Evolutionary conservation across 2,329 filamentous ascomycete species (phyloP).

Genomic region (Mycosphaerella sp.): DNA sequence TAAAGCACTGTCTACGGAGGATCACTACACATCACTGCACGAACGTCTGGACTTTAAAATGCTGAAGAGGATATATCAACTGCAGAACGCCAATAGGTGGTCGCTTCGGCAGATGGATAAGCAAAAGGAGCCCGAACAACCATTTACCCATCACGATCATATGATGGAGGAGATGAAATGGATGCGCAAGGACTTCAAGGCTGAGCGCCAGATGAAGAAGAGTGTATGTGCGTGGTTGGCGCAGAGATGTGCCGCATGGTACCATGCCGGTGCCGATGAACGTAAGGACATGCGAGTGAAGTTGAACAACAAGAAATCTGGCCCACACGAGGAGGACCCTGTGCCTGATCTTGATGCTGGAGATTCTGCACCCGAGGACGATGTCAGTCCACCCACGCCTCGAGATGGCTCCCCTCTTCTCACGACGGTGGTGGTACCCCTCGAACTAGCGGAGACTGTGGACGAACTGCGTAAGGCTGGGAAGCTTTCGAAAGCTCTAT

Average conservation of each 20-base stretch:
- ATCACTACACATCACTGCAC: slow-evolving; percentile 74
- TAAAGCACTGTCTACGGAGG: slow-evolving; percentile 82
- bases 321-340: slow-evolving; percentile 5
- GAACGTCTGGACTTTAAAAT: slow-evolving; percentile 86
- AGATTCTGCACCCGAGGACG: slow-evolving; percentile 31
- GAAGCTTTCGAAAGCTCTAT: slow-evolving; percentile 27
- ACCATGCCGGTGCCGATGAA: slow-evolving; percentile 58
- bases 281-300: slow-evolving; percentile 64
- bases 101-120: slow-evolving; percentile 83
- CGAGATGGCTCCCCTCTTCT: slow-evolving; percentile 14
- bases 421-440: slow-evolving; percentile 25
- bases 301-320: slow-evolving; percentile 35
- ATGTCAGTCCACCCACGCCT: slow-evolving; percentile 27
- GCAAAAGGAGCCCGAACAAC: slow-evolving; percentile 70
- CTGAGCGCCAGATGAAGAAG: slow-evolving; percentile 92
- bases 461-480: slow-evolving; percentile 25
- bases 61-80: slow-evolving; percentile 75
- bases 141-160: slow-evolving; percentile 76
- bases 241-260: slow-evolving; percentile 76
- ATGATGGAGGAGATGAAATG: slow-evolving; percentile 89
- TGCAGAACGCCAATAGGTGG: slow-evolving; percentile 91
- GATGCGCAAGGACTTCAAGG: slow-evolving; percentile 94
- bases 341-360: slow-evolving; percentile 30
- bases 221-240: slow-evolving; percentile 74
- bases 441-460: slow-evolving; percentile 27